Conservation (phyloP, 2,329 filamentous ascomycete species). For the Stachybotrys chlorohalonatus region DNA sequence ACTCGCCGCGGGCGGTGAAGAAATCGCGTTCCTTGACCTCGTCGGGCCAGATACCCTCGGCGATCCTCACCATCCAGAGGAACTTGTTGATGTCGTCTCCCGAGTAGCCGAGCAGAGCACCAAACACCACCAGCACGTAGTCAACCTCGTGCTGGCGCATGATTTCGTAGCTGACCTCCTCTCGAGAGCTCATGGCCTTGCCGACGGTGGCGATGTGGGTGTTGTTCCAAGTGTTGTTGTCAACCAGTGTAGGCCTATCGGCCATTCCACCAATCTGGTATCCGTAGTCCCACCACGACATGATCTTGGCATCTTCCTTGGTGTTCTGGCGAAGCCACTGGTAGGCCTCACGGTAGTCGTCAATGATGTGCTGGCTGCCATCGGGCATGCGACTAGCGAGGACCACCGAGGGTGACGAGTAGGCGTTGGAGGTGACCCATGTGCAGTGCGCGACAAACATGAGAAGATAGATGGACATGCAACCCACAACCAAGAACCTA, state of each 20-base stretch:
- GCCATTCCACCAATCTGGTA: constrained; percentile 99
- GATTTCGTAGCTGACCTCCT: constrained; percentile 97
- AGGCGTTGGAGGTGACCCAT: constrained; percentile 98
- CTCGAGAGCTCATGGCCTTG: constrained; percentile 95
- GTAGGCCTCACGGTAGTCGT: constrained; percentile 98
- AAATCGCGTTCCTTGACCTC: constrained; percentile 96
- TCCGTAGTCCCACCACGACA: constrained; percentile 99
- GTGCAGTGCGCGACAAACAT: constrained; percentile 97
- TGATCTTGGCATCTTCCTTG: constrained; percentile 87
- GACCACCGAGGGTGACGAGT: constrained; percentile 95
- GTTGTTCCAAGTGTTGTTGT: constrained; percentile 99
- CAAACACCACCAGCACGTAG: constrained; percentile 96
- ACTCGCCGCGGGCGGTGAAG: constrained; percentile 90
- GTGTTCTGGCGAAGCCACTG: constrained; percentile 99
- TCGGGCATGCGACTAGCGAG: constrained; percentile 87
- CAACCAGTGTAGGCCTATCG: constrained; percentile 89
- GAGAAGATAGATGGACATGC: constrained; percentile 70
- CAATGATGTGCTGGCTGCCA: constrained; percentile 95
- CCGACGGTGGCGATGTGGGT: constrained; percentile 98
- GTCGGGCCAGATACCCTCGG: constrained; percentile 99
- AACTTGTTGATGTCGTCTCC: constrained; percentile 99
- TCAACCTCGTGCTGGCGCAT: constrained; percentile 98
- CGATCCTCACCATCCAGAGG: constrained; percentile 99
- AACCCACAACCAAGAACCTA: constrained; percentile 66
- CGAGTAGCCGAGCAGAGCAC: constrained; percentile 90